Percentiles rank a stretch among this genome's conserved stretches.
These are phyloP conservation scores for Stevia rebaudiana DNA, from an alignment of 140 eudicot genomes.

Conservation along the genomic window DNA sequence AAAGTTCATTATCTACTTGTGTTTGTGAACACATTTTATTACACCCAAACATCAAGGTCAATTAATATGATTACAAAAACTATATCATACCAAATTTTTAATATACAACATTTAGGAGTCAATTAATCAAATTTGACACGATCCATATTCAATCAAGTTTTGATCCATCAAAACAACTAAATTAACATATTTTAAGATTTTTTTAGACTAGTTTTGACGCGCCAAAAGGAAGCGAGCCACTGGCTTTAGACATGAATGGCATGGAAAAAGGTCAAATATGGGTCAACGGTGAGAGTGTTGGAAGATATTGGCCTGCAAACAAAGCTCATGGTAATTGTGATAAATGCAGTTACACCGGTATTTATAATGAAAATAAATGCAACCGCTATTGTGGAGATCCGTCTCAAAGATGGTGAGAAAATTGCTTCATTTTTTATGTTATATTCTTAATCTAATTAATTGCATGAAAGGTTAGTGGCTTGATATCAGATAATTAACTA, in stretches of 20 bases:
- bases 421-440: too few relatives aligned
- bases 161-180: too few relatives aligned
- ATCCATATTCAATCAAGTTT: too few relatives aligned
- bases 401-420: slow-evolving; percentile 61
- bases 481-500: too few relatives aligned
- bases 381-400: slow-evolving; percentile 53
- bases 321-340: slow-evolving; percentile 52
- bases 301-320: slow-evolving; percentile 64
- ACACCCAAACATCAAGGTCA: too few relatives aligned
- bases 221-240: slow-evolving; percentile 60
- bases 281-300: slow-evolving; percentile 56
- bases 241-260: slow-evolving; percentile 57
- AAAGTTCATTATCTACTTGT: too few relatives aligned
- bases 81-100: too few relatives aligned
- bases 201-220: slow-evolving; percentile 49
- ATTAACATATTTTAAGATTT: not conserved
- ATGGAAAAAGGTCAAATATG: slow-evolving; percentile 74
- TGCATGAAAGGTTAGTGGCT: not conserved
- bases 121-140: not conserved
- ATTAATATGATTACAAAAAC: too few relatives aligned
- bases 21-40: too few relatives aligned
- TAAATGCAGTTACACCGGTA: slow-evolving; percentile 55
- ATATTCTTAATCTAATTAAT: too few relatives aligned
- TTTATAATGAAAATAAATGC: slow-evolving; percentile 55
- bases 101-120: not conserved